These are phyloP conservation scores for Solanum chaucha DNA, from an alignment of 257 asterid species.

Conservation along the genomic window DNA sequence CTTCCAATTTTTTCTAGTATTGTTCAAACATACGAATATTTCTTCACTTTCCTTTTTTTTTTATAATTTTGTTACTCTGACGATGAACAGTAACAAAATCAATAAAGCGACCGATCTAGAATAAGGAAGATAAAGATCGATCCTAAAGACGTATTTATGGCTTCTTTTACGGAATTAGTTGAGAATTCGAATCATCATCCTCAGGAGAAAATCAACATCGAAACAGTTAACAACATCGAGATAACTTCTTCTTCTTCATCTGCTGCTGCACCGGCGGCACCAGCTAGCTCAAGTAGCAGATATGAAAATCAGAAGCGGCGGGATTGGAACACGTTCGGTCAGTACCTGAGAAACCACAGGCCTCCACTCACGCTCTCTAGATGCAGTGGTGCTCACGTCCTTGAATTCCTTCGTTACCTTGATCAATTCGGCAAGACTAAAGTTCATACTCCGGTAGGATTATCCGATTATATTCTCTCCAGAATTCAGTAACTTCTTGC, in stretches of 20 bases:
- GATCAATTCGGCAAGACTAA: slow-evolving; percentile 22
- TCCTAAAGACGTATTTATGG: neutral
- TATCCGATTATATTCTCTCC: neutral
- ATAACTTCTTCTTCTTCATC: neutral
- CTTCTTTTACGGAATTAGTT: neutral
- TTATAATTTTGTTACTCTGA: neutral
- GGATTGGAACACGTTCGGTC: slow-evolving; percentile 21
- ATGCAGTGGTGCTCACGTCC: slow-evolving; percentile 25
- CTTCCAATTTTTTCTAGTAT: neutral
- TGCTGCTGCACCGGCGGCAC: neutral
- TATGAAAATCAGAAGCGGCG: slow-evolving; percentile 20
- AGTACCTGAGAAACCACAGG: slow-evolving; percentile 14
- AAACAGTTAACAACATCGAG: neutral
- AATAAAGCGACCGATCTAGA: neutral
- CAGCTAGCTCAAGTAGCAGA: slow-evolving; percentile 1
- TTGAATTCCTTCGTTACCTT: slow-evolving; percentile 16
- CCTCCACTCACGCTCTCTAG: slow-evolving; percentile 15
- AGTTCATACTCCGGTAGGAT: slow-evolving; percentile 8
- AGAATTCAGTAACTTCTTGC: neutral
- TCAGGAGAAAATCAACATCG: neutral
- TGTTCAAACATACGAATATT: neutral
- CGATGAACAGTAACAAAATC: neutral
- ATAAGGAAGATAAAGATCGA: neutral
- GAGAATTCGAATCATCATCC: neutral
- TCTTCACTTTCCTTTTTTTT: neutral